Evolutionary conservation across 2,329 filamentous ascomycete species (phyloP).

Genomic region (Trematosphaeria pertusa): DNA sequence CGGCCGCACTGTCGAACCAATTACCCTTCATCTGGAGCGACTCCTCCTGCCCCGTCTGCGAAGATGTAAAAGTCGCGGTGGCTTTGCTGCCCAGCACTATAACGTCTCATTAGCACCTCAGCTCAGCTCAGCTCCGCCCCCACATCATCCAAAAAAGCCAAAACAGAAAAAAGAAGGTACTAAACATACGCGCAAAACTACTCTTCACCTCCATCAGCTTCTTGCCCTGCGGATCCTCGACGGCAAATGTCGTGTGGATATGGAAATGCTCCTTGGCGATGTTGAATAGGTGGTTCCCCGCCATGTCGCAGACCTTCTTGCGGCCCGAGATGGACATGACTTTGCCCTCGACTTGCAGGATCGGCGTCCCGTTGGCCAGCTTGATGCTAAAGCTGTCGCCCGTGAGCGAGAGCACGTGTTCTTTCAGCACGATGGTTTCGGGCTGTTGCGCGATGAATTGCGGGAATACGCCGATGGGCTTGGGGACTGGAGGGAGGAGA

Average conservation of each 20-base stretch:
- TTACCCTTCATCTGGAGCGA: constrained; percentile 63
- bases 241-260: constrained; percentile 61
- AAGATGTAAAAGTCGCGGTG: constrained; percentile 60
- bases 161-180: constrained; percentile 29
- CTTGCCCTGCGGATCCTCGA: constrained; percentile 54
- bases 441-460: constrained; percentile 35
- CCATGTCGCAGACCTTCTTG: constrained; percentile 63
- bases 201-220: constrained; percentile 64
- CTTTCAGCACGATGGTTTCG: constrained; percentile 63
- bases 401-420: constrained; percentile 67
- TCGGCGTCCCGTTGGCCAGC: constrained; percentile 59
- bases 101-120: background rate
- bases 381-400: constrained; percentile 71
- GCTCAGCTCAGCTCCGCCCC: constrained; percentile 11
- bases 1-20: constrained; percentile 64
- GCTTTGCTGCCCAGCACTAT: constrained; percentile 63
- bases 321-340: constrained; percentile 59
- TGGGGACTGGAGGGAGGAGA: constrained; percentile 17
- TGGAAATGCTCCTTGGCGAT: constrained; percentile 62
- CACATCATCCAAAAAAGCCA: background rate
- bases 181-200: constrained; percentile 60
- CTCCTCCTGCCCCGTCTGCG: constrained; percentile 31
- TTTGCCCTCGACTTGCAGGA: constrained; percentile 65
- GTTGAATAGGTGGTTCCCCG: constrained; percentile 63
- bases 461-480: constrained; percentile 38